Percentiles rank a stretch among this genome's conserved stretches.
Conservation (phyloP, 2,329 filamentous ascomycete species). For the Aspergillus felis region DNA sequence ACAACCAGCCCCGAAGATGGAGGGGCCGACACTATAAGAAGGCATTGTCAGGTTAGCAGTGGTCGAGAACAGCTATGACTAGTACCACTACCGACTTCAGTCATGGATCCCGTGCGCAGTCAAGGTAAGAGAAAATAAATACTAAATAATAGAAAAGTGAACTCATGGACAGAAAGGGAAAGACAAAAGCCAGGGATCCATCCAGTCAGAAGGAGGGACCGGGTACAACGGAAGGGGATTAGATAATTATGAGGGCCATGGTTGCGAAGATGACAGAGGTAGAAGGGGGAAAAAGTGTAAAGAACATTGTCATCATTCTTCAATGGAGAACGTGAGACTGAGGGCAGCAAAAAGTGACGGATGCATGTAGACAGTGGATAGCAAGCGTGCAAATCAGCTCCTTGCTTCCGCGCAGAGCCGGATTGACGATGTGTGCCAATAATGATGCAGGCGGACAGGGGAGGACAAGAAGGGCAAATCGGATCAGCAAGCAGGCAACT, state of each 20-base stretch:
- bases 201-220: constrained; percentile 16
- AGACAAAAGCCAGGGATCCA: constrained; percentile 11
- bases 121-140: background rate
- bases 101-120: background rate
- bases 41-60: constrained; percentile 13
- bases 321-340: background rate
- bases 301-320: constrained; percentile 1
- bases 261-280: background rate
- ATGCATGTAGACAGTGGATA: constrained; percentile 13
- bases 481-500: background rate
- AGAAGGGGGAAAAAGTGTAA: background rate
- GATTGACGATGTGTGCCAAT: background rate
- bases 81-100: constrained; percentile 7
- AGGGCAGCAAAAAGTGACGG: constrained; percentile 10
- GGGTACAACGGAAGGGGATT: constrained; percentile 23
- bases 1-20: constrained; percentile 9
- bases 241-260: constrained; percentile 14
- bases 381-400: constrained; percentile 5
- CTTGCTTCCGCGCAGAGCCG: constrained; percentile 22
- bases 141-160: background rate
- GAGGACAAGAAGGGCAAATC: background rate
- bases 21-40: constrained; percentile 21
- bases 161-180: constrained; percentile 2
- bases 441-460: background rate
- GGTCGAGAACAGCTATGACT: constrained; percentile 17